Percentiles rank a stretch among this genome's conserved stretches.
These are phyloP conservation scores for Mortierella sp. DNA, from an alignment of 371 early-diverging fungal species.

Conservation along the genomic window DNA sequence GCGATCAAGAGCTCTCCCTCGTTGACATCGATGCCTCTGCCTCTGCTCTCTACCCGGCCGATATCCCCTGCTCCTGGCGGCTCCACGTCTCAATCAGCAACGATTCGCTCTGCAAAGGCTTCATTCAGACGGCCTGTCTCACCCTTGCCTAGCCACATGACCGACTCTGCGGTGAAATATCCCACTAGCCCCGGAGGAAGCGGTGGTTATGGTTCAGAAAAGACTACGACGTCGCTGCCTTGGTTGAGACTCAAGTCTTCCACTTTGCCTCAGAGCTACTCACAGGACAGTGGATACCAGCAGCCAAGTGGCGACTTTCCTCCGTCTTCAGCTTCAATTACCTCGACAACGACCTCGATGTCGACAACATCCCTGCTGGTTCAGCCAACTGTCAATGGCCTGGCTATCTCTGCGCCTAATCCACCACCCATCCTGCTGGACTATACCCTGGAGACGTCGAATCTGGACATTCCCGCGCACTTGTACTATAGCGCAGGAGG, in stretches of 20 bases:
- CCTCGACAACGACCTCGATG: slow-evolving; percentile 17
- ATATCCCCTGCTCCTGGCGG: neutral
- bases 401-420: slow-evolving; percentile 24
- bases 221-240: slow-evolving; percentile 28
- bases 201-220: slow-evolving; percentile 9
- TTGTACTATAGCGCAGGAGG: slow-evolving; percentile 52
- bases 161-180: slow-evolving; percentile 7
- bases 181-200: neutral
- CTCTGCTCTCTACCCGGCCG: slow-evolving; percentile 11
- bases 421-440: slow-evolving; percentile 52
- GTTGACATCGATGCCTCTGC: slow-evolving; percentile 19
- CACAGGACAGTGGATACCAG: slow-evolving; percentile 21
- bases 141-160: slow-evolving; percentile 7
- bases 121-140: slow-evolving; percentile 7
- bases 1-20: slow-evolving; percentile 57
- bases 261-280: neutral
- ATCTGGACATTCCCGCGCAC: slow-evolving; percentile 38
- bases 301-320: slow-evolving; percentile 15
- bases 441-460: slow-evolving; percentile 37
- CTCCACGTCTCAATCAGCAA: neutral
- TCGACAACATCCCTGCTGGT: slow-evolving; percentile 26
- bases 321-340: slow-evolving; percentile 14
- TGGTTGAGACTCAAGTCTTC: slow-evolving; percentile 41
- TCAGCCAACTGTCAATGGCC: slow-evolving; percentile 31
- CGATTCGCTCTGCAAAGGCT: neutral